phyloP scores from a whole-genome alignment of 345 rosid species.

The Gynandropsis gynandra region DNA sequence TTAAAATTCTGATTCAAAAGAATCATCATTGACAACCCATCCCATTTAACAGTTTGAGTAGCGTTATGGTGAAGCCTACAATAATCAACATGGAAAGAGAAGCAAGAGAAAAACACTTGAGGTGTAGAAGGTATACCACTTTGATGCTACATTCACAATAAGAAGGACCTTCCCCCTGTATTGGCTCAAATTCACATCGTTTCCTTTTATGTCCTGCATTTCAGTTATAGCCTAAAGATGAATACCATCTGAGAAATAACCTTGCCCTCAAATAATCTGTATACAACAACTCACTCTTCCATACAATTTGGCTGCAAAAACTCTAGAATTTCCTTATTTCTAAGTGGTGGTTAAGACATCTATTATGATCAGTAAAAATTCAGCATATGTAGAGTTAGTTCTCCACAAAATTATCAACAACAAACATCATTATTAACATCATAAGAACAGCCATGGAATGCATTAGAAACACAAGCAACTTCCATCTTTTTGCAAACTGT shows the following conservation, averaged over 20 bases:
- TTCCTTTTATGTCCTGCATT: conserved; percentile 67
- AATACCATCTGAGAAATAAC: background rate
- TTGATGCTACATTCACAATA: conserved; percentile 92
- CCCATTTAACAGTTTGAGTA: background rate
- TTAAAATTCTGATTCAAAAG: conserved; percentile 6
- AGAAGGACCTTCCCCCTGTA: conserved; percentile 77
- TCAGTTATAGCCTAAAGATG: background rate
- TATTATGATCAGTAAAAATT: background rate
- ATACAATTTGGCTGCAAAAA: background rate
- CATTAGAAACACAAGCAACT: background rate
- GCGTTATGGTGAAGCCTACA: background rate
- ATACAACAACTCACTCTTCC: background rate
- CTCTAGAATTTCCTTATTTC: background rate
- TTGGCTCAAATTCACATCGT: conserved; percentile 51
- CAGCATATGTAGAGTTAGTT: background rate
- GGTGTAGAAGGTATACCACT: conserved; percentile 45
- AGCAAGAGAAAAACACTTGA: background rate
- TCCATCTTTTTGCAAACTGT: too few species aligned
- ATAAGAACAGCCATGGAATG: background rate
- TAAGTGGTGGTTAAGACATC: background rate
- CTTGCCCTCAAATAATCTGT: background rate
- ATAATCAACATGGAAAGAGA: background rate
- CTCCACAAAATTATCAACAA: background rate
- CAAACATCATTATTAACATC: conserved; percentile 6
- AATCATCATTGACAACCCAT: background rate